phyloP scores from a whole-genome alignment of 2,329 filamentous ascomycete genomes.

The Hypoxylon rubiginosum region DNA sequence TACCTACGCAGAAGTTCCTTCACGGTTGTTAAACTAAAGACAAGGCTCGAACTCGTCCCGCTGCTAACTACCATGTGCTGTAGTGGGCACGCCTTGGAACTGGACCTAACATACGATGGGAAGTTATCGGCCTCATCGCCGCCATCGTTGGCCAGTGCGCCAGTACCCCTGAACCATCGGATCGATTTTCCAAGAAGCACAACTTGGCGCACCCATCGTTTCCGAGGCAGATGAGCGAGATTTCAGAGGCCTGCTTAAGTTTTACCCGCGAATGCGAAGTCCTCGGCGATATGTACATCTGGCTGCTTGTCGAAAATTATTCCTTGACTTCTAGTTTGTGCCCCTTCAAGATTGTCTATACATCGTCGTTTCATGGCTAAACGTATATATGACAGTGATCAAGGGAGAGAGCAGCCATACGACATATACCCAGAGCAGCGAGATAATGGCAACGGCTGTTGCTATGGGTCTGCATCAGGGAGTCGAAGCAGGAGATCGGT shows the following conservation, averaged over 20 bases:
- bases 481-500: constrained; percentile 45
- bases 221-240: constrained; percentile 48
- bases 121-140: constrained; percentile 54
- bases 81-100: constrained; percentile 49
- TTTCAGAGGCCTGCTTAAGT: constrained; percentile 48
- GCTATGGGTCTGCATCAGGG: constrained; percentile 53
- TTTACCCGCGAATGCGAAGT: constrained; percentile 53
- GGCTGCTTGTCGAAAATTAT: constrained; percentile 50
- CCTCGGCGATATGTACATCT: constrained; percentile 52
- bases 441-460: constrained; percentile 49
- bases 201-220: constrained; percentile 47
- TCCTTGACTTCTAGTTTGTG: constrained; percentile 40
- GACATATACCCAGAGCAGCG: constrained; percentile 50
- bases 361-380: too few species aligned
- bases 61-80: constrained; percentile 16
- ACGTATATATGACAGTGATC: too few species aligned
- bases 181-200: constrained; percentile 48
- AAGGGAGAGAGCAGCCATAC: constrained; percentile 51
- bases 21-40: too few species aligned
- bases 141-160: constrained; percentile 48
- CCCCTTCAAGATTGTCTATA: too few species aligned
- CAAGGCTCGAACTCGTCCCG: background rate
- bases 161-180: constrained; percentile 46
- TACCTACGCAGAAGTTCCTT: too few species aligned
- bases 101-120: constrained; percentile 53